These are phyloP conservation scores for Picocystis salinarum DNA, from an alignment of 139 green algal genomes.

Conservation along the genomic window DNA sequence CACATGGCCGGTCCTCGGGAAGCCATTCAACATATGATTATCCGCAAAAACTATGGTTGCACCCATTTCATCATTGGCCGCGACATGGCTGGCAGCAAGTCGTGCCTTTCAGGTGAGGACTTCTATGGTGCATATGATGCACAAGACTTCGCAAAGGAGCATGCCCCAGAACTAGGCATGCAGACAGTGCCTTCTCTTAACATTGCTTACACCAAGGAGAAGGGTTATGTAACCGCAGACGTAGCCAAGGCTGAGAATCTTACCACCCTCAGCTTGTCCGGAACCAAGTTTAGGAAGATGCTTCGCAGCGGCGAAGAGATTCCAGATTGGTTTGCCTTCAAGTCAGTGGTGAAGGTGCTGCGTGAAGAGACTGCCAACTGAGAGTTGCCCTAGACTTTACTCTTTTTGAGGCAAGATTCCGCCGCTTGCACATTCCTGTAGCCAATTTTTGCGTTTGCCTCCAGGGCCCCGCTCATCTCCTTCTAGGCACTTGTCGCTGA, in stretches of 20 bases:
- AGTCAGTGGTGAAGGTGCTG: slow-evolving; percentile 76
- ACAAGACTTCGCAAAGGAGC: slow-evolving; percentile 19
- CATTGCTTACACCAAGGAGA: slow-evolving; percentile 32
- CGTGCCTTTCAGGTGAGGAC: slow-evolving; percentile 50
- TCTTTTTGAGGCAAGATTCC: too few species aligned
- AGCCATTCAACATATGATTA: slow-evolving; percentile 84
- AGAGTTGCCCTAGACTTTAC: too few species aligned
- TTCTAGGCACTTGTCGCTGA: too few species aligned
- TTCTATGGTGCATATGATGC: slow-evolving; percentile 79
- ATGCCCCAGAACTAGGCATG: slow-evolving; percentile 18
- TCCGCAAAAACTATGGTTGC: slow-evolving; percentile 79
- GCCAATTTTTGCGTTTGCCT: too few species aligned
- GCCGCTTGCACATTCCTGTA: too few species aligned
- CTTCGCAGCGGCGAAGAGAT: slow-evolving; percentile 47
- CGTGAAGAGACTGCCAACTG: slow-evolving; percentile 23
- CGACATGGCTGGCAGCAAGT: slow-evolving; percentile 76
- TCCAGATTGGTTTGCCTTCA: slow-evolving; percentile 95
- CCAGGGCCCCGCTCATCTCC: too few species aligned
- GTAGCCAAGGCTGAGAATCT: slow-evolving; percentile 17
- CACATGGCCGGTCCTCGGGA: slow-evolving; percentile 75
- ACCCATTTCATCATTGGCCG: slow-evolving; percentile 80
- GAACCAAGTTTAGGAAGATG: slow-evolving; percentile 72
- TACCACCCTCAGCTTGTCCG: slow-evolving; percentile 22
- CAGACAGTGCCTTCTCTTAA: slow-evolving; percentile 23
- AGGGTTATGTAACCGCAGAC: slow-evolving; percentile 35